Evolutionary conservation across 2,329 filamentous ascomycete genomes (phyloP), one percentile per base, ranked within the genome.

Genomic region (Clathrospora elynae): DNA sequence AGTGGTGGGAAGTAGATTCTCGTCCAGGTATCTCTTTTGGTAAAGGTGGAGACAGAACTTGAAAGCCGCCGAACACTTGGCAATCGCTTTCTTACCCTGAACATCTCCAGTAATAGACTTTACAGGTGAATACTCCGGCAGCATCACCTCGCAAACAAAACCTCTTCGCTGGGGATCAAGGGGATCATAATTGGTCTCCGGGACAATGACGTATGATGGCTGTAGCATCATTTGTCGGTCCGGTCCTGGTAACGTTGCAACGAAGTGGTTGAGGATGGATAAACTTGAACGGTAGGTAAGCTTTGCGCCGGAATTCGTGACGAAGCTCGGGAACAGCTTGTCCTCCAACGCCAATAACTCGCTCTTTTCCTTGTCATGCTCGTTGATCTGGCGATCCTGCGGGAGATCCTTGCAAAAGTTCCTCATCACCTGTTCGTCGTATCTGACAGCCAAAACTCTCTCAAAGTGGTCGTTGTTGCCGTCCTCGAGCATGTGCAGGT

Each of bases 1-100:
- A 47, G 88, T 88, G 0, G 80, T 81, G 0, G 93, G 88, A 41
- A 88, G 79, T 2, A 97, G 76, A 62, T 90, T 75, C 1, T 84
- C 78, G 61, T 96, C 82, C 4, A 99, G 75, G 46, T 86, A 83
- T 2, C 80, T 80, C 38, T 79, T 78, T 45, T 81, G 76, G 33
- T 85, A 76, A 11, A 99, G 76, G 49, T 83, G 66, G 1, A 90
- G 66, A 61, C 91, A 96, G 35, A 87, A 82, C 60, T 90, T 82
- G 64, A 92, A 97, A 0, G 93, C 92, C 3, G 91, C 92, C 0
- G 91, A 89, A 53, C 88, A 89, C 67, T 93, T 95, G 4, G 93
- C 92, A 12, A 86, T 72, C 19, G 84, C 78, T 68, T 96, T 97
- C 43, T 79, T 88, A 6, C 75, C 66, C 41, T 85, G 82, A 0